A percentile compares a stretch with the other conserved stretches of the same genome.
phyloP scores from a whole-genome alignment of 2,329 filamentous ascomycete species.

The Bipolaris bicolor region DNA sequence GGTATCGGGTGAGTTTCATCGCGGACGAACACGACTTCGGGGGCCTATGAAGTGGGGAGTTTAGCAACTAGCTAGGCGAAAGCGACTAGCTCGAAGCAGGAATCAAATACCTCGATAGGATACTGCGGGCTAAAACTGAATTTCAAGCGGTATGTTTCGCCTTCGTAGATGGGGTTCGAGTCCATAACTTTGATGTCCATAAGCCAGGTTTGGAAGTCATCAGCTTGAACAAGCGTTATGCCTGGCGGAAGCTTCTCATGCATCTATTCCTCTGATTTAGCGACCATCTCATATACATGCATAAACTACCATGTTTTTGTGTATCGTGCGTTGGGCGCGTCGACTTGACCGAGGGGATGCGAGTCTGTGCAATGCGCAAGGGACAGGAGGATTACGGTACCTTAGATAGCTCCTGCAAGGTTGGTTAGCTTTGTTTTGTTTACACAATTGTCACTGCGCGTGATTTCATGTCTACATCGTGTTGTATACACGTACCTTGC shows the following conservation, averaged over 20 bases:
- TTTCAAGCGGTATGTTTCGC: slow-evolving; percentile 81
- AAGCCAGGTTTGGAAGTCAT: slow-evolving; percentile 86
- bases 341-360: neutral
- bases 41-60: slow-evolving; percentile 66
- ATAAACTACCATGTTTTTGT: neutral
- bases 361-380: neutral
- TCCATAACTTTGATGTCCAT: slow-evolving; percentile 93
- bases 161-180: slow-evolving; percentile 83
- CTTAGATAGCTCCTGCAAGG: slow-evolving; percentile 27
- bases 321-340: neutral
- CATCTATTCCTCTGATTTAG: slow-evolving; percentile 51
- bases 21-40: slow-evolving; percentile 87
- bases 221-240: slow-evolving; percentile 79
- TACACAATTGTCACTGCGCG: neutral
- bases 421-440: slow-evolving; percentile 4
- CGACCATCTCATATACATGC: neutral
- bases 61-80: neutral
- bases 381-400: slow-evolving; percentile 14
- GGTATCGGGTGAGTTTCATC: slow-evolving; percentile 70
- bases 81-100: neutral
- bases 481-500: slow-evolving; percentile 50
- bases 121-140: slow-evolving; percentile 86
- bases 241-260: slow-evolving; percentile 65
- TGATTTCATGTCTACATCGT: neutral
- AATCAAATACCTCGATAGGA: slow-evolving; percentile 70